Evolutionary conservation across 108 stramenopile species (phyloP).

Genomic region (Conticribra weissflogii): DNA sequence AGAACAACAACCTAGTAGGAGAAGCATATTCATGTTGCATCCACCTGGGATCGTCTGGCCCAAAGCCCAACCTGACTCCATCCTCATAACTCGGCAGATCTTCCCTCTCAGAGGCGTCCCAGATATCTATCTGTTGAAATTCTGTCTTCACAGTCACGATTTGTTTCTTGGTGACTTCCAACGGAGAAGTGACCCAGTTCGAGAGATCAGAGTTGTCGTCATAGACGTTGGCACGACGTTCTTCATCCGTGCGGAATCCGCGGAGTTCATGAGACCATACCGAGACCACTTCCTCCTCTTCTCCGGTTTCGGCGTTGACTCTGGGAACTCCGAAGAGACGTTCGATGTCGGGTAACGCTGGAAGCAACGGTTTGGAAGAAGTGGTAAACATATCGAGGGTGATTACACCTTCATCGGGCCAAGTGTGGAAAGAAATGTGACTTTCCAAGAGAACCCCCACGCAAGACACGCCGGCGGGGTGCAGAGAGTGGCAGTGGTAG

Average conservation of each 20-base stretch:
- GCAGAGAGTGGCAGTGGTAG: constrained; percentile 86
- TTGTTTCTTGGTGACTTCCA: constrained; percentile 63
- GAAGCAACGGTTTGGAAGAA: constrained; percentile 63
- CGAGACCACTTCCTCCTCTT: constrained; percentile 46
- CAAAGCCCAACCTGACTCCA: constrained; percentile 62
- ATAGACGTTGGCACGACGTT: constrained; percentile 36
- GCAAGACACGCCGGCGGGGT: constrained; percentile 80
- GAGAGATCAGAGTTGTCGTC: constrained; percentile 63
- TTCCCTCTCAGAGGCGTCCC: constrained; percentile 72
- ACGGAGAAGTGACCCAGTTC: constrained; percentile 54
- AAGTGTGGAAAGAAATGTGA: constrained; percentile 89
- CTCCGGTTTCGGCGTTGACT: constrained; percentile 33
- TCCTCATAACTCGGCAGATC: constrained; percentile 74
- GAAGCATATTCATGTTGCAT: constrained; percentile 58
- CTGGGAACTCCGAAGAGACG: constrained; percentile 60
- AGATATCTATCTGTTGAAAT: constrained; percentile 81
- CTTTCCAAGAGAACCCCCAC: constrained; percentile 85
- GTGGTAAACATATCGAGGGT: constrained; percentile 87
- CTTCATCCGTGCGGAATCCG: constrained; percentile 74
- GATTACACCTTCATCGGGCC: constrained; percentile 90
- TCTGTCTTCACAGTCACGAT: constrained; percentile 38
- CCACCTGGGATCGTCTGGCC: constrained; percentile 79
- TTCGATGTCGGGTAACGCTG: constrained; percentile 67
- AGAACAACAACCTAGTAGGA: constrained; percentile 68
- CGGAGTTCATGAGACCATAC: constrained; percentile 82